Conservation (phyloP, 2,329 filamentous ascomycete species). For the Ilyonectria mors-panacis region DNA sequence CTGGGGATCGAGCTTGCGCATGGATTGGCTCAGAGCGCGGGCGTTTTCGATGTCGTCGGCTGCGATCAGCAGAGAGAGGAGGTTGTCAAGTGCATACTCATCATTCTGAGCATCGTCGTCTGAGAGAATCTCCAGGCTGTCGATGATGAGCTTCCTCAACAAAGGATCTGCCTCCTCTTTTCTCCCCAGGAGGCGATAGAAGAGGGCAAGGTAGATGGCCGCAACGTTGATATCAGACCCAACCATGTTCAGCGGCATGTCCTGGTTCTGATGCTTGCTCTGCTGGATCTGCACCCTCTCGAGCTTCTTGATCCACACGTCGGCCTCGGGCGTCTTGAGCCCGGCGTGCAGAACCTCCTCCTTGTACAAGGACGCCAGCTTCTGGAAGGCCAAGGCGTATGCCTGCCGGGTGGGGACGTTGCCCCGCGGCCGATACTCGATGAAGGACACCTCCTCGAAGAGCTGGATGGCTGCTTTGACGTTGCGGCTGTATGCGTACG, state of each 20-base stretch:
- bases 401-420: constrained; percentile 57
- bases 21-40: constrained; percentile 56
- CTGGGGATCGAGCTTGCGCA: constrained; percentile 53
- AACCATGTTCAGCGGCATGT: constrained; percentile 58
- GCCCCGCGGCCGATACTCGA: constrained; percentile 57
- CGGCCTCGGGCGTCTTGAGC: constrained; percentile 44
- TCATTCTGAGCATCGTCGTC: constrained; percentile 60
- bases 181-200: constrained; percentile 53
- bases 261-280: constrained; percentile 54
- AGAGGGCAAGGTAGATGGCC: constrained; percentile 57
- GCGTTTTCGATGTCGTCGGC: constrained; percentile 56
- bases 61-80: constrained; percentile 57
- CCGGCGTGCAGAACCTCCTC: constrained; percentile 51
- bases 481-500: constrained; percentile 54
- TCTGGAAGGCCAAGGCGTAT: constrained; percentile 58
- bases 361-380: constrained; percentile 57
- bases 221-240: constrained; percentile 60
- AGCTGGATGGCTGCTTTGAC: constrained; percentile 53
- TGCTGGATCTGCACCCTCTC: constrained; percentile 56
- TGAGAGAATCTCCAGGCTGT: constrained; percentile 56
- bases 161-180: constrained; percentile 47
- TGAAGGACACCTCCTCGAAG: constrained; percentile 55
- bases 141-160: constrained; percentile 53
- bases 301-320: constrained; percentile 53
- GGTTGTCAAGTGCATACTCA: constrained; percentile 59